phyloP scores from a whole-genome alignment of 441 rosid species.

The Mallotus repandus region DNA sequence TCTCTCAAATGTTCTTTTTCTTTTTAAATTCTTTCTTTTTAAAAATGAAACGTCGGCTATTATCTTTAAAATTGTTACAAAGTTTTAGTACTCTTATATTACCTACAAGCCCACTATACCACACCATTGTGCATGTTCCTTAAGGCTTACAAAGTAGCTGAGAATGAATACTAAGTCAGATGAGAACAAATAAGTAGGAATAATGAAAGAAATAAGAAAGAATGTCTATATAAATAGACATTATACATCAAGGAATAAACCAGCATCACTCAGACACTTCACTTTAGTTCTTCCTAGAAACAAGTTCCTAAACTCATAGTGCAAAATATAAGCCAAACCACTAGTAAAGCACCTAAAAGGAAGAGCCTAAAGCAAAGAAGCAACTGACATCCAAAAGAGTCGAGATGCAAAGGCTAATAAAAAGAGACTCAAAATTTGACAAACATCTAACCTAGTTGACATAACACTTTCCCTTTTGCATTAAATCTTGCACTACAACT shows the following conservation, averaged over 20 bases:
- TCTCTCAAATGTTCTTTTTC: no score
- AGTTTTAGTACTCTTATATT: not conserved
- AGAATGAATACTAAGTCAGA: not conserved
- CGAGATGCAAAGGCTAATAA: slow-evolving; percentile 4
- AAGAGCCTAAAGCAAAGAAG: slow-evolving; percentile 53
- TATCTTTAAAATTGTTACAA: not conserved
- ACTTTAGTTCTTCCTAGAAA: slow-evolving; percentile 56
- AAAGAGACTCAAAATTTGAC: not conserved
- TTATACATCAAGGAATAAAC: slow-evolving; percentile 85
- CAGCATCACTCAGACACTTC: slow-evolving; percentile 93
- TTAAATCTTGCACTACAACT: slow-evolving; percentile 72
- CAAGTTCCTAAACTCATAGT: slow-evolving; percentile 62
- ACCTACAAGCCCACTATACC: slow-evolving; percentile 74
- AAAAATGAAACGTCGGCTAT: no score
- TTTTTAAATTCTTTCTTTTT: no score
- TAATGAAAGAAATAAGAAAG: not conserved
- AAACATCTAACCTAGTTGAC: slow-evolving; percentile 44
- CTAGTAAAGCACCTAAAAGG: slow-evolving; percentile 95
- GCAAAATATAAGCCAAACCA: slow-evolving; percentile 77
- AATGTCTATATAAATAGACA: slow-evolving; percentile 2
- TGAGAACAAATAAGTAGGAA: not conserved
- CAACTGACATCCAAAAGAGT: not conserved
- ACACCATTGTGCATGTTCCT: slow-evolving; percentile 57
- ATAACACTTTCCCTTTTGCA: no score
- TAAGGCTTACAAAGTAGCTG: slow-evolving; percentile 36